A percentile compares a stretch with the other conserved stretches of the same genome.
Conservation (phyloP, 768 basidiomycete species). For the Lentinula sp. region DNA sequence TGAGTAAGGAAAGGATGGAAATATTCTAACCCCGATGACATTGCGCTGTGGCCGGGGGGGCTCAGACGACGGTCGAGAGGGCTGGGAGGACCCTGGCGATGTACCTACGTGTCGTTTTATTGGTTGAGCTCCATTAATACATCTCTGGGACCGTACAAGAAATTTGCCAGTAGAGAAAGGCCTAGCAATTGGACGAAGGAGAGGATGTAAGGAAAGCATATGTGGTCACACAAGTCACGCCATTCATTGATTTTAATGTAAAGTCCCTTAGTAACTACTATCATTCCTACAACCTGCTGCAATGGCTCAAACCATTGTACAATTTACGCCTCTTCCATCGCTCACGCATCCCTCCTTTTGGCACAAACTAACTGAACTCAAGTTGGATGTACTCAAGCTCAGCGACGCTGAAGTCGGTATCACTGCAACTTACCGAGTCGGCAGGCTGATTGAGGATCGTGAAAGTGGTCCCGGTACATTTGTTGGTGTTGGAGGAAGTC, state of each 20-base stretch:
- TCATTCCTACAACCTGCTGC: constrained; percentile 5
- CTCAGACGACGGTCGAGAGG: background rate
- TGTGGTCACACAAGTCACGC: background rate
- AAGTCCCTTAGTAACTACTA: no score
- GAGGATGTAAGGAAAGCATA: background rate
- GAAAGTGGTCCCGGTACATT: constrained; percentile 57
- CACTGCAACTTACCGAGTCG: constrained; percentile 62
- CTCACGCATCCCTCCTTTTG: constrained; percentile 89
- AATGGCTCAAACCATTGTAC: constrained; percentile 55
- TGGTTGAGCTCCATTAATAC: background rate
- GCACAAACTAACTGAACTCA: constrained; percentile 83
- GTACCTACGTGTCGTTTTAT: background rate
- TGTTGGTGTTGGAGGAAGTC: constrained; percentile 64
- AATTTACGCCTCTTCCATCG: constrained; percentile 86
- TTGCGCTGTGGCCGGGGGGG: constrained; percentile 4
- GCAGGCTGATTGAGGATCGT: constrained; percentile 67
- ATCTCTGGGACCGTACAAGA: background rate
- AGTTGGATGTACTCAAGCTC: constrained; percentile 86
- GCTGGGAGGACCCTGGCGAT: background rate
- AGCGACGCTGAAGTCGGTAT: constrained; percentile 66
- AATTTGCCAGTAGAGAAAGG: background rate
- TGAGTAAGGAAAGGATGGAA: background rate
- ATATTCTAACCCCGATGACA: constrained; percentile 13
- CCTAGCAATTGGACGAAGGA: background rate
- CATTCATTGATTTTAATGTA: no score